Base-by-base conservation (phyloP, 495 filamentous ascomycete species). In the Halenospora varia region DNA sequence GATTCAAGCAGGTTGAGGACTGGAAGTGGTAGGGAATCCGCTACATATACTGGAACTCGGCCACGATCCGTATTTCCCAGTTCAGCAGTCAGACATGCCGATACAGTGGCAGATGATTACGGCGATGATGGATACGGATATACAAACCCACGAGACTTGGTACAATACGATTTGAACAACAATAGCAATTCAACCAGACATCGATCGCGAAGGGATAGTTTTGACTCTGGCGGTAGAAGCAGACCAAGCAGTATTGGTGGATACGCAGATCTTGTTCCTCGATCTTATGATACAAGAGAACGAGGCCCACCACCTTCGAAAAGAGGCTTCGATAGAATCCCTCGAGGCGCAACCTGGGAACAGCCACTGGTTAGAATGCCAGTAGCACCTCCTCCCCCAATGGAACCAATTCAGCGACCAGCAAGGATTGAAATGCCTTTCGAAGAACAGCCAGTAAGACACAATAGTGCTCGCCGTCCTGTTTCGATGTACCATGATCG, bases 91-190 rank as follows among this genome's bases (percentile, higher is more conserved):
- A 63, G 69, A 49, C 65, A 67, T 57, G 19, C 55, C 41, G 61
- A 61, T 59, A 63, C 63, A 3, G 71, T 69, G 0, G 75, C 81
- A 35, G 71, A 78, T 11, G 82, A 86, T 49, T 85, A 85, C 65
- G 81, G 84, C 51, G 84, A 86, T 40, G 76, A 84, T 41, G 83
- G 83, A 1, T 90, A 85, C 64, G 86, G 87, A 48, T 90, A 90
- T 60, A 90, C 87, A 3, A 86, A 82, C 23, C 82, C 85, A 9
- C 76, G 82, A 60, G 87, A 90, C 57, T 73, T 88, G 49, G 86
- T 83, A 29, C 77, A 87, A 41, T 83, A 83, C 46, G 87, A 90
- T 57, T 62, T 82, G 53, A 82, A 70, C 67, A 75, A 70, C 69
- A 71, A 55, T 69, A 35, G 52, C n/a, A n/a, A n/a, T 20, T 17